Conservation (phyloP, 2,329 filamentous ascomycete species). For the Grosmannia penicillata region DNA sequence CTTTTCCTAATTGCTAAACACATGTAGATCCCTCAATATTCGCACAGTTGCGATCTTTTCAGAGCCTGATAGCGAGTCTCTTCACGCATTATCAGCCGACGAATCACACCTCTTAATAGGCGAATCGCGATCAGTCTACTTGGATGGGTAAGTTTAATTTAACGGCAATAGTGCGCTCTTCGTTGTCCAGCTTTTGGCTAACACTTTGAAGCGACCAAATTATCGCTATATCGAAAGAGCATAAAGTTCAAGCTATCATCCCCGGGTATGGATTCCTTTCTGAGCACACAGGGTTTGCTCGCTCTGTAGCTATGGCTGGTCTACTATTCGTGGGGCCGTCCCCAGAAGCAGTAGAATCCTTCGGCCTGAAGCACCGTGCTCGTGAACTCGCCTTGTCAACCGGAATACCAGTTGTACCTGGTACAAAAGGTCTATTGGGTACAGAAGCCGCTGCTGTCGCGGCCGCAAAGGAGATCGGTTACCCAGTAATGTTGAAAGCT, state of each 20-base stretch:
- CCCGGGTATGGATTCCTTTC: constrained; percentile 7
- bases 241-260: constrained; percentile 1
- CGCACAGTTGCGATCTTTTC: constrained; percentile 10
- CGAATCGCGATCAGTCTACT: constrained; percentile 5
- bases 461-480: constrained; percentile 19
- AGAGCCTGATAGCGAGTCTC: constrained; percentile 8
- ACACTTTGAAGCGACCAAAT: constrained; percentile 6
- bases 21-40: neutral
- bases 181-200: neutral
- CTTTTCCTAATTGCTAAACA: no score
- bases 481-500: constrained; percentile 40
- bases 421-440: constrained; percentile 9
- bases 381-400: constrained; percentile 20
- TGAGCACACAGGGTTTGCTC: constrained; percentile 5
- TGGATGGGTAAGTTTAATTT: constrained; percentile 1
- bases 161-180: no score
- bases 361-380: constrained; percentile 7
- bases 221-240: constrained; percentile 5
- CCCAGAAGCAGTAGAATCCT: neutral
- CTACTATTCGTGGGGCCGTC: constrained; percentile 4
- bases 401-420: constrained; percentile 24
- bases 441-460: constrained; percentile 36
- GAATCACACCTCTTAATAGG: constrained; percentile 8
- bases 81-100: constrained; percentile 12
- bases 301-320: constrained; percentile 13